Base-by-base conservation (phyloP, 2,329 filamentous ascomycete species). In the Metarhizium humberi region DNA sequence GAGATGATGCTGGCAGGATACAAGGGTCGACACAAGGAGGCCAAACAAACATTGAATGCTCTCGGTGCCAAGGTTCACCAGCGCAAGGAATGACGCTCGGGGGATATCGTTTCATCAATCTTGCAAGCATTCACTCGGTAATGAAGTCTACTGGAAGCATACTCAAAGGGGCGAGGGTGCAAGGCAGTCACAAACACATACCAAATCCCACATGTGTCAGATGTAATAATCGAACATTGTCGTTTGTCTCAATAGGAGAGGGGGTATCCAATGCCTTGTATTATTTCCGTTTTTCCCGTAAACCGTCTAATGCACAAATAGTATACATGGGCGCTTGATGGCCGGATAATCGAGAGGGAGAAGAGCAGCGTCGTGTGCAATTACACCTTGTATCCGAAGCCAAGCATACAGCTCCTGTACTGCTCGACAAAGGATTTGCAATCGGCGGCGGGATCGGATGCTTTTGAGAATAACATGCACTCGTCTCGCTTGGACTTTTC, bases 401-500 rank as follows among this genome's bases (percentile, higher is more conserved):
- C 88, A 56, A 85, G 84, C 94, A 99, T 97, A 73, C 94, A 99
- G 63, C 75, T 84, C 75, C 85, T 86, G 77, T 99, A 99, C 68
- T 89, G 85, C 32, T 90, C 83, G 60, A 99, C 88, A 59, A 90
- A 80, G 52, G 85, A 81, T 71, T 85, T 81, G 79, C 94, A 99
- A 66, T 95, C 91, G 66, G 83, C 80, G 64, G 89, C 82, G 43
- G 94, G 90, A 68, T 96, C 87, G 66, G 86, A 80, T 58, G 88
- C 80, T 59, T 83, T 91, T 55, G 90, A 95, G 77, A 97, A 96
- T 55, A 99, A 88, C 92, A 99, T 97, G 79, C 94, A 99, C 74
- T 99, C 92, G 75, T 99, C 94, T 60, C 94, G 90, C 63, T 81
- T 81, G 43, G 89, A 79, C 73, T 99, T 99, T 73, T 99, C 91